Evolutionary conservation across 306 rosid genomes (phyloP).

Genomic region (Gynostemma pentaphyllum): DNA sequence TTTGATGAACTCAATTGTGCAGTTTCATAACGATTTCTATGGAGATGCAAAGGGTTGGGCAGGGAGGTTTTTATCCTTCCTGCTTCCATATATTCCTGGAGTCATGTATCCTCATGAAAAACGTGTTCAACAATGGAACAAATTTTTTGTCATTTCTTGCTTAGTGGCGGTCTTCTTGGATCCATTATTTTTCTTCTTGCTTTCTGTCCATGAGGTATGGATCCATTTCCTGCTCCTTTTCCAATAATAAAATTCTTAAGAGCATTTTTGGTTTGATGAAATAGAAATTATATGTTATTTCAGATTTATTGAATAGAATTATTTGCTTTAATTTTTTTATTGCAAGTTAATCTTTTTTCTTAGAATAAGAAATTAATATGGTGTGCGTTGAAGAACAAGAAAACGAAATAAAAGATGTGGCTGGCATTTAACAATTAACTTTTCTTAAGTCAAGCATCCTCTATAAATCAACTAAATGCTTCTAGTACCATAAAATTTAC

Average conservation of each 20-base stretch:
- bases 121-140: constrained; percentile 65
- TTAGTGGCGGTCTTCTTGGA: constrained; percentile 59
- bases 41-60: constrained; percentile 79
- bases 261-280: neutral
- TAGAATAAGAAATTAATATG: too few species aligned
- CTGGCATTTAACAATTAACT: too few species aligned
- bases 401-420: too few species aligned
- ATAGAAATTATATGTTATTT: neutral
- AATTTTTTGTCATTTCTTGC: constrained; percentile 58
- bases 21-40: constrained; percentile 43
- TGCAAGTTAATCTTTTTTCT: too few species aligned
- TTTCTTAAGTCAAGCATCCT: too few species aligned
- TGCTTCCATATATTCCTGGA: constrained; percentile 46
- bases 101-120: constrained; percentile 76
- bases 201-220: constrained; percentile 35
- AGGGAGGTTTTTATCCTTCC: constrained; percentile 34
- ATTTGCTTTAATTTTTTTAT: too few species aligned
- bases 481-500: too few species aligned
- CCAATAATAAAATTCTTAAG: constrained; percentile 3
- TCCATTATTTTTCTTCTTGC: constrained; percentile 68
- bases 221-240: constrained; percentile 4
- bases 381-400: too few species aligned
- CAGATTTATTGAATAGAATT: too few species aligned
- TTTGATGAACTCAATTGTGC: neutral
- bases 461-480: too few species aligned